A percentile compares a stretch with the other conserved stretches of the same genome.
Conservation (phyloP, 2,329 filamentous ascomycete genomes). For the Trichoderma oligosporum region DNA sequence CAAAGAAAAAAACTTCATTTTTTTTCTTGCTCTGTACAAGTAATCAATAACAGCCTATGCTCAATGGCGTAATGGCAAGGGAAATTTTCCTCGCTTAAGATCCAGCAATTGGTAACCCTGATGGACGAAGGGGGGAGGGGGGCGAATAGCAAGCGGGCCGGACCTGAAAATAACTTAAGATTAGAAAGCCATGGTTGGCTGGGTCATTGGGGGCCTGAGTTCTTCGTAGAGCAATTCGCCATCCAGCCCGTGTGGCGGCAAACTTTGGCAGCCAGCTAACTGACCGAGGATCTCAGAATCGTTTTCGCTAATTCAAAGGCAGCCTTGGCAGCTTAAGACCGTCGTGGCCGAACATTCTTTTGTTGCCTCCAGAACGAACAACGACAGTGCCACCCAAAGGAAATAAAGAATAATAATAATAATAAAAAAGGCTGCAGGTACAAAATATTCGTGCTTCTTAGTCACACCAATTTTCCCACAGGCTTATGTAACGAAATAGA, state of each 20-base stretch:
- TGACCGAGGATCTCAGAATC: conserved; percentile 9
- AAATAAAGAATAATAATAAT: too few relatives aligned
- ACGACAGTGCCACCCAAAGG: too few relatives aligned
- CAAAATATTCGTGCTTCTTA: neutral
- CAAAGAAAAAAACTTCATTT: neutral
- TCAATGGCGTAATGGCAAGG: too few relatives aligned
- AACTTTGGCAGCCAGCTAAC: conserved; percentile 12
- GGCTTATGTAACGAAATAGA: conserved; percentile 1
- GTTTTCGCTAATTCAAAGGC: too few relatives aligned
- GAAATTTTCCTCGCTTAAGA: neutral
- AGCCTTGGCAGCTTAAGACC: too few relatives aligned
- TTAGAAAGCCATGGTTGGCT: conserved; percentile 11
- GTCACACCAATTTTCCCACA: neutral
- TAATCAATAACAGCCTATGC: too few relatives aligned
- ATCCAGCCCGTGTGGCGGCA: conserved; percentile 16
- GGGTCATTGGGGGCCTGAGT: conserved; percentile 1
- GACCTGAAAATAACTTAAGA: conserved; percentile 15
- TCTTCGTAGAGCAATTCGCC: conserved; percentile 6
- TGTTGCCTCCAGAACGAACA: neutral
- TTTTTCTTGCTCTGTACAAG: neutral
- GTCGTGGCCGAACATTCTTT: neutral
- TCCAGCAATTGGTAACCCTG: neutral
- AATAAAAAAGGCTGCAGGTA: neutral
- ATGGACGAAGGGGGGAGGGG: neutral
- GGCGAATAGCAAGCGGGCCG: conserved; percentile 13